Evolutionary conservation across 495 filamentous ascomycete species (phyloP).

Genomic region (Aspergillus incahuasiensis): DNA sequence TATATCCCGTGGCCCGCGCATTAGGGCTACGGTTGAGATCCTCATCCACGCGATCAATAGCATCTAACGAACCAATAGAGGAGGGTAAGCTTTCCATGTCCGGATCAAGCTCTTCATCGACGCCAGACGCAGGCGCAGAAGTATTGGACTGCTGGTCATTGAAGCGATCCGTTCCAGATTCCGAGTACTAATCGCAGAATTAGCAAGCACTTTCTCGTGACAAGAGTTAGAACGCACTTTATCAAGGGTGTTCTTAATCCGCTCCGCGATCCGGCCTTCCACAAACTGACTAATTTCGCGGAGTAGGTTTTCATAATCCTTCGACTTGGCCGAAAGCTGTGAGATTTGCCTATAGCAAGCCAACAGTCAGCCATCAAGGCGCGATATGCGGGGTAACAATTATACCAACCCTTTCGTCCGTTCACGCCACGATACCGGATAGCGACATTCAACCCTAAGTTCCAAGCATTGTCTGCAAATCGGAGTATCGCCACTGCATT

Average conservation of each 20-base stretch:
- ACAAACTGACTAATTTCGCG: conserved; percentile 34
- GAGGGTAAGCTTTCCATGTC: conserved; percentile 36
- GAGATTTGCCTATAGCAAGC: conserved; percentile 34
- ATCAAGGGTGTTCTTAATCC: conserved; percentile 37
- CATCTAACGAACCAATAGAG: conserved; percentile 57
- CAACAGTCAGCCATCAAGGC: conserved; percentile 11
- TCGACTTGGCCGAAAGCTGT: conserved; percentile 40
- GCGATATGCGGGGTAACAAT: neutral
- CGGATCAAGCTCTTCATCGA: conserved; percentile 30
- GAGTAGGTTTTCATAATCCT: conserved; percentile 47
- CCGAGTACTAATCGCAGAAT: conserved; percentile 12
- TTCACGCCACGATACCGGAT: conserved; percentile 56
- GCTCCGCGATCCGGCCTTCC: conserved; percentile 29
- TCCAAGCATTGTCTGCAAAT: conserved; percentile 55
- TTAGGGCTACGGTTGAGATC: conserved; percentile 51
- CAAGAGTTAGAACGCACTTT: conserved; percentile 28
- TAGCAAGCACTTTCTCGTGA: neutral
- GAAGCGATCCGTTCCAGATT: conserved; percentile 23
- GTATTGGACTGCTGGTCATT: conserved; percentile 28
- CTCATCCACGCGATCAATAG: conserved; percentile 57
- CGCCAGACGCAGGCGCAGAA: conserved; percentile 15
- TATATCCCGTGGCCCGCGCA: conserved; percentile 53
- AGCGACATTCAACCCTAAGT: conserved; percentile 45
- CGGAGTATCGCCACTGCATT: conserved; percentile 57
- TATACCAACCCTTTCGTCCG: conserved; percentile 43